Evolutionary conservation across 768 basidiomycete genomes (phyloP).

Genomic region (Mycena vulgaris): DNA sequence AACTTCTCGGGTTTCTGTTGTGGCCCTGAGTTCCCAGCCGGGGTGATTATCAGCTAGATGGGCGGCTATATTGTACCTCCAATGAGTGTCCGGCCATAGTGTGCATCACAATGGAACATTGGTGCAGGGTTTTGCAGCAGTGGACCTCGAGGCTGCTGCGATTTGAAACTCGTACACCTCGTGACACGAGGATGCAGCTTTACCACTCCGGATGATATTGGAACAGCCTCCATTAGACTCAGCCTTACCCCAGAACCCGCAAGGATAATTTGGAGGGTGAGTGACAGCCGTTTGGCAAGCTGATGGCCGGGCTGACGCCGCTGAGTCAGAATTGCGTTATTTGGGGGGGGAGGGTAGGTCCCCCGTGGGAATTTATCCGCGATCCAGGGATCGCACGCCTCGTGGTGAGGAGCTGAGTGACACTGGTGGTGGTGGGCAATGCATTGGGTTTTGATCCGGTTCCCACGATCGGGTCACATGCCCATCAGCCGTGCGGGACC

Average conservation of each 20-base stretch:
- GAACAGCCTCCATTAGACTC: not conserved
- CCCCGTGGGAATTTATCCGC: no score
- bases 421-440: no score
- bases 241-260: constrained; percentile 4
- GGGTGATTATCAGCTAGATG: constrained; percentile 46
- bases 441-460: no score
- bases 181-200: not conserved
- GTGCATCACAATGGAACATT: constrained; percentile 46
- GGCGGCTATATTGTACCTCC: constrained; percentile 49
- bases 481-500: no score
- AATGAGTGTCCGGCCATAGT: constrained; percentile 41
- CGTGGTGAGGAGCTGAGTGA: no score
- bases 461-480: no score
- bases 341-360: no score
- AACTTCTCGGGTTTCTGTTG: constrained; percentile 1
- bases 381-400: no score
- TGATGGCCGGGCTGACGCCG: no score
- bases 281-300: no score
- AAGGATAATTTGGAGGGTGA: constrained; percentile 6
- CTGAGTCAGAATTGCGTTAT: no score
- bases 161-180: constrained; percentile 18
- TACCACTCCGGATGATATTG: not conserved
- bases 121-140: constrained; percentile 37
- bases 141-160: constrained; percentile 8
- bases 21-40: constrained; percentile 26